Evolutionary conservation across 169 alveolate genomes (phyloP).

Genomic region (Ichthyophthirius multifiliis): DNA sequence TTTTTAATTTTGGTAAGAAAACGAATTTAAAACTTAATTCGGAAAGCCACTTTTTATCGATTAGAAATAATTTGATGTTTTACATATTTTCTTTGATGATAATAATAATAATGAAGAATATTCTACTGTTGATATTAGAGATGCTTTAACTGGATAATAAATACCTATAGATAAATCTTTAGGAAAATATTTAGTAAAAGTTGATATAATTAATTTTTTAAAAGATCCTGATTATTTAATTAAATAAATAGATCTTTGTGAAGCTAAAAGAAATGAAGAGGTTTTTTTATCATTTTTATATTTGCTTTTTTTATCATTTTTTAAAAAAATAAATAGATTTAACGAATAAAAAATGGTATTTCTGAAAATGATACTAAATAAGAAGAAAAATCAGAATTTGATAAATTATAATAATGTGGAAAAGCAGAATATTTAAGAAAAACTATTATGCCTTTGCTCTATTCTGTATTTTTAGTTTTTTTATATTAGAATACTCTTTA

Average conservation of each 20-base stretch:
- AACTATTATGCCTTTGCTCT: constrained; percentile 26
- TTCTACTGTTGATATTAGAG: constrained; percentile 67
- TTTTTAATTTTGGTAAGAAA: constrained; percentile 39
- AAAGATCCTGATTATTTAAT: constrained; percentile 75
- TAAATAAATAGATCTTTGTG: constrained; percentile 74
- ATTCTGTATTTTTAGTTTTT: constrained; percentile 12
- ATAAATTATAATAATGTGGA: constrained; percentile 41
- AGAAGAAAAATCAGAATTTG: constrained; percentile 54
- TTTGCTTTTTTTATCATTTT: constrained; percentile 14
- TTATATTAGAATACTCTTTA: too few species aligned
- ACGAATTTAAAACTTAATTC: constrained; percentile 21
- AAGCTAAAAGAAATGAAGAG: constrained; percentile 69
- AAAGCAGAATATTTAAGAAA: constrained; percentile 50
- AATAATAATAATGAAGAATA: constrained; percentile 53
- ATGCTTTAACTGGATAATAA: constrained; percentile 57
- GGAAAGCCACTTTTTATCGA: constrained; percentile 72
- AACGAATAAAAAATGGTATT: constrained; percentile 34
- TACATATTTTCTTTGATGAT: constrained; percentile 81
- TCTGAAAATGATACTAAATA: constrained; percentile 44
- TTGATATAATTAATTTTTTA: constrained; percentile 74
- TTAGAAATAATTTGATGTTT: constrained; percentile 67
- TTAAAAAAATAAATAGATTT: constrained; percentile 1
- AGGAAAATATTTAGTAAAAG: constrained; percentile 67
- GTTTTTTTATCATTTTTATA: constrained; percentile 36
- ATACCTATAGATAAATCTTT: constrained; percentile 55